Base-by-base conservation (phyloP, 225 moss, liverwort and hornwort species). In the Polytrichum commune region DNA sequence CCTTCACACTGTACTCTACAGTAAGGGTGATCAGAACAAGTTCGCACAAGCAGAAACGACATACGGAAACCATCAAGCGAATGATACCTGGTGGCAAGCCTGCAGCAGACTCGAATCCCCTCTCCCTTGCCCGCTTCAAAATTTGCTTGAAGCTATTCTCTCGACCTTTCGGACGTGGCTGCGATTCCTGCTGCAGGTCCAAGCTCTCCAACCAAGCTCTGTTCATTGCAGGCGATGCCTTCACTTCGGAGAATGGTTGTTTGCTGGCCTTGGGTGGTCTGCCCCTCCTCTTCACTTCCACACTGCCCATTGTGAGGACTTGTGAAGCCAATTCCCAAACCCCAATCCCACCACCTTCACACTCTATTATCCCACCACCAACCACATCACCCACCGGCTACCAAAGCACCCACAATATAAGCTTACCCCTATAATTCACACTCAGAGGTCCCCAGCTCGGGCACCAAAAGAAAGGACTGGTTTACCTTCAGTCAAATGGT, bases 211-310 rank as follows among this genome's bases (percentile, higher is more conserved):
- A 24, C 18, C 55, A 55, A 0, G 25, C n/a, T n/a, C n/a, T 26
- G 23, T 57, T 57, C n/a, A 56, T 19, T 25, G 60, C 22, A 25
- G 60, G 25, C 8, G 10, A 60, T n/a, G 19, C 57, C 55, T 57
- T 20, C 8, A 57, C 56, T 29, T 69, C 69, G 7, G 29, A 8
- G n/a, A 19, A 38, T 8, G 67, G 35, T 35, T 35, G 66, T 66
- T 67, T 67, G 38, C 24, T 53, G 23, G n/a, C 8, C 29, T 74
- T 79, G 2, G 18, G 18, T 18, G 68, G 3, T 62, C 63, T 77
- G 46, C 74, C 72, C 58, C 9, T 74, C 55, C 20, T 56, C 76
- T 79, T 82, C 68, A 33, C 57, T 69, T 82, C 79, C 56, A 66
- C 56, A 53, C 38, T 38, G 10, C 10, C 13, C 38, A 38, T 63